Base-by-base conservation (phyloP, 306 rosid genomes). In the Inga laurina region DNA sequence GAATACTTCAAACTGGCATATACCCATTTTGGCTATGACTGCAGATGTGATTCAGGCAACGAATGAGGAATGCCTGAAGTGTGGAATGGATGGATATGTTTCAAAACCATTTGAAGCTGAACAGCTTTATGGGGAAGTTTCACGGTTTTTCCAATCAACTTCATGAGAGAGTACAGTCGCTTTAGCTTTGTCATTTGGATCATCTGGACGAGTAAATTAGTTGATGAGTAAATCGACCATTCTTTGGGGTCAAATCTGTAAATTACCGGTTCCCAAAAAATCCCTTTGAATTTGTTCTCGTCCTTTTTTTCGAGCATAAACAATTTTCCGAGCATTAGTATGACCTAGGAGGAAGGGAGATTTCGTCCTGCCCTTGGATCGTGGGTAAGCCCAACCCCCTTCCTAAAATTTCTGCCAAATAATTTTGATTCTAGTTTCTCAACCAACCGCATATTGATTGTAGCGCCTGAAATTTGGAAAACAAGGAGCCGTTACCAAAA, bases 41-140 rank as follows among this genome's bases (percentile, higher is more conserved):
- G 97, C 99, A 13, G 97, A 96, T 35, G 98, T 93, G 67, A 93
- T 96, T 68, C 98, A 96, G 85, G 99, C 99, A 43, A 96, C 99
- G 24, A 94, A 91, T 13, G 98, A 93, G 86, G 79, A 88, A 80
- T 92, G 97, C 82, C 51, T 85, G 43, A 87, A n/a, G 67, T 82
- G 76, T 80, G 98, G 98, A 78, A 96, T 96, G 98, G 94, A 93
- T 81, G 99, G 99, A 76, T 96, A 92, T 62, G 98, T 96, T 77
- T 93, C 99, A 34, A 96, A 96, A 86, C 98, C 99, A 73, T 96
- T 92, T 77, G 99, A 96, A 89, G 98, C 97, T 8, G 93, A 93
- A 79, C 97, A 90, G 83, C 99, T 96, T 44, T 96, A 96, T 78
- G 85, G 92, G 44, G 99, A 96, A 87, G 97, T 90, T 79, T 93